Conservation (phyloP, 2,329 filamentous ascomycete species). For the Dactylellina drechsleri region DNA sequence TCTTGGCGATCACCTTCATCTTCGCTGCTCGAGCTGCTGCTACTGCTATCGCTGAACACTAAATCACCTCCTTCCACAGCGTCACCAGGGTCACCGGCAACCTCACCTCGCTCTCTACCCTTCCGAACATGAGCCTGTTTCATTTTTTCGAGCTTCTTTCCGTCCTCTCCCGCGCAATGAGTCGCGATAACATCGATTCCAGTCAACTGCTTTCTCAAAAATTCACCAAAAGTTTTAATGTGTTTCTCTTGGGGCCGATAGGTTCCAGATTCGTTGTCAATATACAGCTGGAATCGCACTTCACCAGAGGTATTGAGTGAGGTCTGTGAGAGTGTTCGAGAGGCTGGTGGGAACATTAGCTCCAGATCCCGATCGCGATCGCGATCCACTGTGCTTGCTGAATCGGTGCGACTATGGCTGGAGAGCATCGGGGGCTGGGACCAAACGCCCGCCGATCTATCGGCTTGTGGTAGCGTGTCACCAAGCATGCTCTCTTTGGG, state of each 20-base stretch:
- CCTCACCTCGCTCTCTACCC: slow-evolving; percentile 46
- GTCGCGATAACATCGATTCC: slow-evolving; percentile 45
- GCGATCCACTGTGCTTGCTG: slow-evolving; percentile 28
- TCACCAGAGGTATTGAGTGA: slow-evolving; percentile 29
- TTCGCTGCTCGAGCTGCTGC: slow-evolving; percentile 33
- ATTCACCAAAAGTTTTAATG: slow-evolving; percentile 44
- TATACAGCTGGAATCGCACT: slow-evolving; percentile 48
- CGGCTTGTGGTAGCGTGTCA: slow-evolving; percentile 20
- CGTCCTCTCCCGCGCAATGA: slow-evolving; percentile 45
- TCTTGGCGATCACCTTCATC: slow-evolving; percentile 14
- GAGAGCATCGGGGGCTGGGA: slow-evolving; percentile 11
- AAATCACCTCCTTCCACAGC: slow-evolving; percentile 51
- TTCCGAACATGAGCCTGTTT: slow-evolving; percentile 51
- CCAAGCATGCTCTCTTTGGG: slow-evolving; percentile 37
- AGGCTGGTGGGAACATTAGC: slow-evolving; percentile 31
- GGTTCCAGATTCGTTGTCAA: slow-evolving; percentile 53
- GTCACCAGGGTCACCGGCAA: slow-evolving; percentile 39
- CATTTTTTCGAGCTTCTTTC: slow-evolving; percentile 50
- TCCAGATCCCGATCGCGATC: slow-evolving; percentile 35
- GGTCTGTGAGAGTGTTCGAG: slow-evolving; percentile 22
- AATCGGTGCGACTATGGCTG: slow-evolving; percentile 30
- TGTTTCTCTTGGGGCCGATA: slow-evolving; percentile 43
- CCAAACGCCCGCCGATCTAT: slow-evolving; percentile 31
- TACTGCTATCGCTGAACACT: slow-evolving; percentile 46
- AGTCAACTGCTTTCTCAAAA: slow-evolving; percentile 43